Conservation (phyloP, 352 stramenopile genomes). For the Pythium angustatum region DNA sequence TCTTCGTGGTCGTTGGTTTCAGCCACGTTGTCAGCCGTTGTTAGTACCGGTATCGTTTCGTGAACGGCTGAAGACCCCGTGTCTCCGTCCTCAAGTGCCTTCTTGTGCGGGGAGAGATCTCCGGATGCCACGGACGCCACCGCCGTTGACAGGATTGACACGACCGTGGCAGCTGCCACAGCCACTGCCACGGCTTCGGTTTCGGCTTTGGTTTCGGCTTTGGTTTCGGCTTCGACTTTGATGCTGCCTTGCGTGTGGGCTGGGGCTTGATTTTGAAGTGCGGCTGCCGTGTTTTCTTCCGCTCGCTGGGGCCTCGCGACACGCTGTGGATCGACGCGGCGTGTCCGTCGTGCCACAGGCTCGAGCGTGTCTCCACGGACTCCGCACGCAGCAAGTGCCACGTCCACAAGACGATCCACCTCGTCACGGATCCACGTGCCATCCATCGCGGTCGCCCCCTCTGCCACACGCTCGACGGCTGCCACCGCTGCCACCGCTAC, state of each 20-base stretch:
- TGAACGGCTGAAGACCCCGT: not conserved
- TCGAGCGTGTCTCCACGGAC: not conserved
- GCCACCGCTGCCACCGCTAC: not conserved
- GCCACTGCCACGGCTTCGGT: not conserved
- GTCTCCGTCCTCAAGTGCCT: not conserved
- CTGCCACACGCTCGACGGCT: too few relatives aligned
- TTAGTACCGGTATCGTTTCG: too few relatives aligned
- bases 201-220: not conserved
- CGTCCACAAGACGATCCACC: not conserved
- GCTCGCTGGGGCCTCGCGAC: too few relatives aligned
- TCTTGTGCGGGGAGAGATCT: not conserved
- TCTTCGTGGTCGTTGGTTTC: too few relatives aligned
- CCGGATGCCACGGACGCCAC: not conserved
- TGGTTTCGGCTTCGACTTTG: not conserved
- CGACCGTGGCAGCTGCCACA: not conserved
- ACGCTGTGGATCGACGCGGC: too few relatives aligned
- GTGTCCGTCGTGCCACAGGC: too few relatives aligned
- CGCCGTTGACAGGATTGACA: slow-evolving; percentile 1
- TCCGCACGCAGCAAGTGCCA: not conserved
- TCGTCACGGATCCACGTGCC: slow-evolving; percentile 2
- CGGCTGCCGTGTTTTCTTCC: too few relatives aligned
- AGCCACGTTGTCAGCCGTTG: too few relatives aligned
- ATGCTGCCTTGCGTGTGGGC: too few relatives aligned
- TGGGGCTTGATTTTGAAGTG: too few relatives aligned
- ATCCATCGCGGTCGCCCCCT: not conserved